Base-by-base conservation (phyloP, 202 grass and related monocot species). In the Schoenoplectus tabernaemontani region DNA sequence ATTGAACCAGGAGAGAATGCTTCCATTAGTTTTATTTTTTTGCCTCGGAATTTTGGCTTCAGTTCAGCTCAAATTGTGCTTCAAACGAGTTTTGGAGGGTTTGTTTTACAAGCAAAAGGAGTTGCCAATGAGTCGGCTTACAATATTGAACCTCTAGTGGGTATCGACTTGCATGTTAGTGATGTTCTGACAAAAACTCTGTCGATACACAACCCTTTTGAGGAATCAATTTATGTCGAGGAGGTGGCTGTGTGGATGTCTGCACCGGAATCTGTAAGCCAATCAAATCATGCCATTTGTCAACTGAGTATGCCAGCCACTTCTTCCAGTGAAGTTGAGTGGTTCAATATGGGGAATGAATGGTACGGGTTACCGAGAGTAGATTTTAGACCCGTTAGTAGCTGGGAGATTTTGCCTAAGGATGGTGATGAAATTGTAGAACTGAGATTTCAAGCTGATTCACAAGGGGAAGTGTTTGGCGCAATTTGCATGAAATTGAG, bases 71-170 rank as follows among this genome's bases (percentile, higher is more conserved):
- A 93, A 85, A 75, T 99, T 71, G 85, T 99, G 64, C 57, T 99
- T 84, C 92, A 99, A 89, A 99, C 92, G 5, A 96, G 85, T 78
- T 77, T 92, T 82, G 92, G 92, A 73, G 96, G 96, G 33, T 99
- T 99, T 70, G 88, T 99, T 81, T 86, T 99, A 83, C 92, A 89
- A 57, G 92, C 90, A 22, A 93, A 88, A 86, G 96, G 96, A 70
- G 65, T 82, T 50, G 92, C 87, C 64, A 77, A 88, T n/a, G 78
- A 85, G 39, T 99, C 88, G 2, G 76, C 92, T 28, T 96, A 89
- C 86, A 88, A 88, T 78, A 91, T 96, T 87, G 68, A 85, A 46
- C 88, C 96, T 67, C 61, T 91, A 38, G 85, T 91, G 8, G 88
- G 88, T 76, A 83, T 93, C 17, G 79, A 88, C 81, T 79, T 96